Percentiles rank a stretch among this genome's conserved stretches.
Evolutionary conservation across 164 flowering plant species (phyloP).

Genomic region (Stephania japonica): DNA sequence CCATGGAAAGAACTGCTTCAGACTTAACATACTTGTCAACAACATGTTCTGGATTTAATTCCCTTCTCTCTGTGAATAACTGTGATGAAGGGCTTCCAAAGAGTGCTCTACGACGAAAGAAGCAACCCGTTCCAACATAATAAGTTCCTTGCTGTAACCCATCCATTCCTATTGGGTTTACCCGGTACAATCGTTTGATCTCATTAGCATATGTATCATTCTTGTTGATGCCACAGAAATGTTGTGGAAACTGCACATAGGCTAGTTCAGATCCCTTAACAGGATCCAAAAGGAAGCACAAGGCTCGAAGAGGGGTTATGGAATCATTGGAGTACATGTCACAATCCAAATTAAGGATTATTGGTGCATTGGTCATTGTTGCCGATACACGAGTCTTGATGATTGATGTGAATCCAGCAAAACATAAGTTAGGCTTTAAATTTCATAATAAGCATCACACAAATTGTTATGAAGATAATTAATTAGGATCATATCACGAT

Average conservation of each 20-base stretch:
- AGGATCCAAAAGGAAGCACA: constrained; percentile 35
- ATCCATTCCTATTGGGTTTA: constrained; percentile 53
- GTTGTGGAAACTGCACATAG: constrained; percentile 53
- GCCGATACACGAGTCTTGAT: constrained; percentile 56
- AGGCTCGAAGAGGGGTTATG: constrained; percentile 25
- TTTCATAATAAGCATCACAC: no score
- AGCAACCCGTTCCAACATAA: constrained; percentile 59
- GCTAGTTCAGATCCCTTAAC: constrained; percentile 13
- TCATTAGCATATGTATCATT: constrained; percentile 42
- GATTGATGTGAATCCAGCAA: neutral
- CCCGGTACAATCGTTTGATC: constrained; percentile 22
- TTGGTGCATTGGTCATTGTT: constrained; percentile 55
- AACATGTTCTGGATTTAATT: constrained; percentile 22
- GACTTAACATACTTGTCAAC: constrained; percentile 21
- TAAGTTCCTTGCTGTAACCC: constrained; percentile 38
- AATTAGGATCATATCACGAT: no score
- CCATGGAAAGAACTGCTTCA: constrained; percentile 19
- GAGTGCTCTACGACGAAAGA: constrained; percentile 43
- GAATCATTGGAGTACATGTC: constrained; percentile 59
- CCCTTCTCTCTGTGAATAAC: constrained; percentile 20
- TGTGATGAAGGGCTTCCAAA: constrained; percentile 38
- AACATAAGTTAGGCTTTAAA: no score
- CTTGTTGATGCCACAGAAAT: constrained; percentile 34
- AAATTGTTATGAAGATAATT: no score
- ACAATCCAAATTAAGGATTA: constrained; percentile 48